Base-by-base conservation (phyloP, 768 basidiomycete species). In the Phanerochaete carnosa region DNA sequence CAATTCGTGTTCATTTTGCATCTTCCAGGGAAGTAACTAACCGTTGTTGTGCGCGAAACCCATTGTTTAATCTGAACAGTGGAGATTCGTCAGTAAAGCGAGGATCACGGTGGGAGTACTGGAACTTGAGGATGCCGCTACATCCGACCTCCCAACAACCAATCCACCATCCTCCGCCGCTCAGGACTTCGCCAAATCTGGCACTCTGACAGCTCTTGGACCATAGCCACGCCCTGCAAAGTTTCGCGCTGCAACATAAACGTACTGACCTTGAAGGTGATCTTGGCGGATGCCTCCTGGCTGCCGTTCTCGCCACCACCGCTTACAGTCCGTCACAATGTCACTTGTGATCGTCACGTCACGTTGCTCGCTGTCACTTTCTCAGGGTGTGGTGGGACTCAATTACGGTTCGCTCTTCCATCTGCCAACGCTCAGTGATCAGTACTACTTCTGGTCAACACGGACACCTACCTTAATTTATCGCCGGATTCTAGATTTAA, bases 31-130 rank as follows among this genome's bases (percentile, higher is more conserved):
- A 51, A 37, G 49, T 30, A 22, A 74, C 84, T 69, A 46, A 88
- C 87, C 88, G 85, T 91, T 91, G 78, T 90, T 90, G 79, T 87
- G 83, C 66, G 76, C 79, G 74, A 90, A 89, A 84, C 88, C 89
- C 89, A 90, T 91, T 68, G 71, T 75, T 77, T 77, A 79, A 68
- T 79, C 81, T 84, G 65, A 49, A 63, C n/a, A 51, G 37, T 23
- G 57, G 62, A 63, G 61, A 59, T 32, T 43, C n/a, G 63, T 60
- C 43, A 70, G 63, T n/a, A 67, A 59, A 30, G 13, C 57, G 49
- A 61, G 54, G 59, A 60, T 60, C 43, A 19, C 50, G 50, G 50
- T 25, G 59, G 30, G 55, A 32, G 30, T 46, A 3, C 25, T 19
- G 39, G 49, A 60, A 58, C 29, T 59, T 57, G 58, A 61, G 57